Percentiles rank a stretch among this genome's conserved stretches.
Conservation (phyloP, 139 green algal genomes). For the Spirogloea muscicola region DNA sequence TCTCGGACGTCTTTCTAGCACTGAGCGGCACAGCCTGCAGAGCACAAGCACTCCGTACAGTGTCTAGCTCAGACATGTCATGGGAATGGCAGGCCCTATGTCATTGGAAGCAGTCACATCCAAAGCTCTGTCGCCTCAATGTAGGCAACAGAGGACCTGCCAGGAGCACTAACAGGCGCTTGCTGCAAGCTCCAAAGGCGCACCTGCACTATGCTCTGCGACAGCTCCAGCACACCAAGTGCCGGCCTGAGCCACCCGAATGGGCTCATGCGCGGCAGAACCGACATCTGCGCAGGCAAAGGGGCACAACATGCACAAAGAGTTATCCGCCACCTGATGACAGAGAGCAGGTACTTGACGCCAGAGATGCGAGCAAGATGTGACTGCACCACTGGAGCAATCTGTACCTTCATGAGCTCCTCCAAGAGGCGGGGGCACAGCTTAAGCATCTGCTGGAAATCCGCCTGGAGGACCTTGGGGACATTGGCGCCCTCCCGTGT, state of each 20-base stretch:
- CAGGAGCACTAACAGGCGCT: too few relatives aligned
- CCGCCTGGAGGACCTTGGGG: constrained; percentile 23
- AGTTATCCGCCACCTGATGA: too few relatives aligned
- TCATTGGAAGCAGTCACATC: too few relatives aligned
- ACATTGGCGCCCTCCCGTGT: constrained; percentile 27
- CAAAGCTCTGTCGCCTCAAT: too few relatives aligned
- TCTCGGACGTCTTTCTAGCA: constrained; percentile 24
- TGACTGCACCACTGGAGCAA: too few relatives aligned
- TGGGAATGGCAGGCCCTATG: too few relatives aligned
- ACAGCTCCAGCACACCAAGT: constrained; percentile 41
- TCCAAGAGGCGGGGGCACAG: constrained; percentile 47
- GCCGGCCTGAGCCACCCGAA: constrained; percentile 43
- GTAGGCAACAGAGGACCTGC: too few relatives aligned
- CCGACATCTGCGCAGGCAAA: constrained; percentile 27
- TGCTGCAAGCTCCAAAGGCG: too few relatives aligned
- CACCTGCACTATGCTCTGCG: constrained; percentile 44
- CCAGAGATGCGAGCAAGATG: too few relatives aligned
- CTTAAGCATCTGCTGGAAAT: constrained; percentile 39
- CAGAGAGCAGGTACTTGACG: too few relatives aligned
- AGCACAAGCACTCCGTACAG: constrained; percentile 24
- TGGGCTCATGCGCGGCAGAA: constrained; percentile 1
- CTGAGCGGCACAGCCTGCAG: constrained; percentile 41
- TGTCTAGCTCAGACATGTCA: too few relatives aligned
- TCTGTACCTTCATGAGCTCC: constrained; percentile 54
- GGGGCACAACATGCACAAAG: too few relatives aligned